Percentiles rank a stretch among this genome's conserved stretches.
Evolutionary conservation across 2,329 filamentous ascomycete species (phyloP).

Genomic region (Alternaria sp.): DNA sequence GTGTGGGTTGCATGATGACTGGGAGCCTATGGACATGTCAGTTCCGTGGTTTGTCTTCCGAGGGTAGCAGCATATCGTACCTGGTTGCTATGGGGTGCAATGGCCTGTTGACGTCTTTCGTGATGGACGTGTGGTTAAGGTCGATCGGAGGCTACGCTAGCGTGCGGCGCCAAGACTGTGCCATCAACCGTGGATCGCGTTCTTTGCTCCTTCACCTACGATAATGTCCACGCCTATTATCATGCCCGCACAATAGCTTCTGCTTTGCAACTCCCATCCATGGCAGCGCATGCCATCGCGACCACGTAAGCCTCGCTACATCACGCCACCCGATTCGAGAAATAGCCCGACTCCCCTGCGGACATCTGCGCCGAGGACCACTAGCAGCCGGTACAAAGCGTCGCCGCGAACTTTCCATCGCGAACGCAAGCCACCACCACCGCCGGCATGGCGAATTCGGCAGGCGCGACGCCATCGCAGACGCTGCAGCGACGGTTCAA

Average conservation of each 20-base stretch:
- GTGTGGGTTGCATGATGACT: conserved; percentile 36
- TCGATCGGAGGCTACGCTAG: conserved; percentile 25
- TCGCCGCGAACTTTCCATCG: not conserved
- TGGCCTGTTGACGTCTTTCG: conserved; percentile 34
- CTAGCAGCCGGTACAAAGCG: conserved; percentile 18
- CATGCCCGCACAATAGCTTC: conserved; percentile 24
- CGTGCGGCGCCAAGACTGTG: conserved; percentile 23
- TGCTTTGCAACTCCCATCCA: conserved; percentile 18
- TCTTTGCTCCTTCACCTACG: conserved; percentile 23
- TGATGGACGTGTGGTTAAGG: conserved; percentile 34
- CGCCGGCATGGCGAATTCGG: conserved; percentile 26
- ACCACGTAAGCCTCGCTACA: conserved; percentile 9
- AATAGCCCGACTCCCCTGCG: conserved; percentile 15
- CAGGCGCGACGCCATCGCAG: conserved; percentile 54
- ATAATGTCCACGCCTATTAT: conserved; percentile 11
- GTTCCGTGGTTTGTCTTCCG: not conserved
- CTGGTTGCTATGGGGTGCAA: conserved; percentile 36
- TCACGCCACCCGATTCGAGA: conserved; percentile 16
- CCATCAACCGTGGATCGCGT: conserved; percentile 26
- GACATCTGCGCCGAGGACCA: conserved; percentile 17
- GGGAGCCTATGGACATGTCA: conserved; percentile 27
- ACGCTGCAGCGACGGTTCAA: conserved; percentile 67
- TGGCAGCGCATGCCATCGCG: conserved; percentile 29
- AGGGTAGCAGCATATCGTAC: conserved; percentile 15
- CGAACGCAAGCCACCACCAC: not conserved